Evolutionary conservation across 441 rosid genomes (phyloP).

Genomic region (Eutrema salsugineum): DNA sequence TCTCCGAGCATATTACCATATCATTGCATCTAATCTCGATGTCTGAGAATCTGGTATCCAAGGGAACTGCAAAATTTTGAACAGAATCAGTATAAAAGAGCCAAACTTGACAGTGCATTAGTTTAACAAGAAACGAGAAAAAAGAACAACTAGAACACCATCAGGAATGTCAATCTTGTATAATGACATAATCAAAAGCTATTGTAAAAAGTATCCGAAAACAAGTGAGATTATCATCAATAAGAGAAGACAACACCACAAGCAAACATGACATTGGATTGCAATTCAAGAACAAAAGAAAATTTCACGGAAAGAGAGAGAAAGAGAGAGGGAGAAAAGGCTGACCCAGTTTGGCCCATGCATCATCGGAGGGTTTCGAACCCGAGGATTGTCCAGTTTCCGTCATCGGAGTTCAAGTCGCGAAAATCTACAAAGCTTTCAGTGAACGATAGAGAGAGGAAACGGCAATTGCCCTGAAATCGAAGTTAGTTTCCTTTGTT

Average conservation of each 20-base stretch:
- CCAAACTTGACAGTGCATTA: neutral
- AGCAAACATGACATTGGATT: neutral
- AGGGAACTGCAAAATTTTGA: conserved; percentile 54
- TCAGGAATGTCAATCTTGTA: neutral
- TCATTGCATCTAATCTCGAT: conserved; percentile 62
- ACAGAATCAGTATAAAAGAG: neutral
- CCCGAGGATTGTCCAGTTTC: conserved; percentile 56
- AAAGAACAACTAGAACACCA: neutral
- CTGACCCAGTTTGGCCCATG: conserved; percentile 80
- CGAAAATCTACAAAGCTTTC: neutral
- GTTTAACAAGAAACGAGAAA: neutral
- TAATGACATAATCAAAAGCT: neutral
- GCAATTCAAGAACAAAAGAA: neutral
- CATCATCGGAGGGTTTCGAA: conserved; percentile 30
- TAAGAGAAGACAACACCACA: neutral
- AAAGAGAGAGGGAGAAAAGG: neutral
- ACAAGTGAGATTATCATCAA: neutral
- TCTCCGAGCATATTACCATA: conserved; percentile 56
- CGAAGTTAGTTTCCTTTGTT: no score
- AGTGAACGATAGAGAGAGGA: neutral
- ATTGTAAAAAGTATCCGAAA: neutral
- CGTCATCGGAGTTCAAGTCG: conserved; percentile 11
- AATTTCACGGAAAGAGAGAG: neutral
- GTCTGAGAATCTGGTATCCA: conserved; percentile 56
- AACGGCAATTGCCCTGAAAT: neutral